Conservation (phyloP, 148 eudicot species). For the Drosera capensis region DNA sequence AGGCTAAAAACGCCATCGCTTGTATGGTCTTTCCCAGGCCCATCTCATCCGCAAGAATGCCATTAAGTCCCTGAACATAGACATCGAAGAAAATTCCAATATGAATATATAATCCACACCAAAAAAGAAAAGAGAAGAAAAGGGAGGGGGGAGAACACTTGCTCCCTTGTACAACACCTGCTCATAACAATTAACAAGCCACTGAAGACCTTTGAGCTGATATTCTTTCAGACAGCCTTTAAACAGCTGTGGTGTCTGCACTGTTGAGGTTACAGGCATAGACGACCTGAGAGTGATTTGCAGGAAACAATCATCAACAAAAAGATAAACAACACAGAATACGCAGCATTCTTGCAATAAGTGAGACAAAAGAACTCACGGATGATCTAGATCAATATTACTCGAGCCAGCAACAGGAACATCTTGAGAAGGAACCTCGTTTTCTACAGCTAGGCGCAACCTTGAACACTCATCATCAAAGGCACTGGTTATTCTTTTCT, state of each 20-base stretch:
- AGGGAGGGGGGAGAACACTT: neutral
- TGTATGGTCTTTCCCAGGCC: slow-evolving; percentile 97
- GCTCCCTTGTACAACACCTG: slow-evolving; percentile 37
- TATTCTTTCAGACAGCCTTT: slow-evolving; percentile 91
- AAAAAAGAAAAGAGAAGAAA: slow-evolving; percentile 3
- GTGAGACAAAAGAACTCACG: slow-evolving; percentile 37
- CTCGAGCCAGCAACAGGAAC: slow-evolving; percentile 53
- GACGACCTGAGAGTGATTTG: slow-evolving; percentile 42
- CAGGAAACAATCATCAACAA: neutral
- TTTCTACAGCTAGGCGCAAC: slow-evolving; percentile 47
- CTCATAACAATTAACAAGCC: slow-evolving; percentile 98
- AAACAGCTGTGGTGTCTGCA: slow-evolving; percentile 76
- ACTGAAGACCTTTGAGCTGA: slow-evolving; percentile 96
- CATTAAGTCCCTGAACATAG: slow-evolving; percentile 74
- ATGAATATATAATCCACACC: slow-evolving; percentile 1
- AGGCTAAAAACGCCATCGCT: slow-evolving; percentile 98
- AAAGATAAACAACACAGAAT: neutral
- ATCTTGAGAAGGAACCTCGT: slow-evolving; percentile 39
- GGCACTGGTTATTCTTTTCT: slow-evolving; percentile 69
- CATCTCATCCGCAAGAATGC: slow-evolving; percentile 99
- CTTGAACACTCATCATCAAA: slow-evolving; percentile 78
- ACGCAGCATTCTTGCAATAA: neutral
- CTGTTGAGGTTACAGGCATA: slow-evolving; percentile 90
- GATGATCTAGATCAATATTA: slow-evolving; percentile 84
- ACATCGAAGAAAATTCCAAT: slow-evolving; percentile 4